Base-by-base conservation (phyloP, 2,329 filamentous ascomycete genomes). In the Alternaria solani region DNA sequence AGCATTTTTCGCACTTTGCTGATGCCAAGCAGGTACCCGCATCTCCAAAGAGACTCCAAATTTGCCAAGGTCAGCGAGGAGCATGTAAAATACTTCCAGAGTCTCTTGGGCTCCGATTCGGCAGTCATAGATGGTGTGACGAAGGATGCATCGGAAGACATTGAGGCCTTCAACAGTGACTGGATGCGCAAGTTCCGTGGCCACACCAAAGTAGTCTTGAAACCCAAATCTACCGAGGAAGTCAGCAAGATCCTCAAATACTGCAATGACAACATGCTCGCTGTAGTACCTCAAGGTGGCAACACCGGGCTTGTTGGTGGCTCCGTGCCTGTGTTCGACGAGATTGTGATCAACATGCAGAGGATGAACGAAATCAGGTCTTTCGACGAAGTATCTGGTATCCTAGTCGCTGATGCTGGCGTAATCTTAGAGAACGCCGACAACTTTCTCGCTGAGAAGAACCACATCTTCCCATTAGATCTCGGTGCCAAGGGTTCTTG, bases 171-270 rank as follows among this genome's bases (percentile, higher is more conserved):
- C 85, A 99, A 99, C 80, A 88, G 89, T 76, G 95, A 99, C 81
- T 99, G 96, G 95, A 97, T 99, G 94, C 90, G 92, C 80, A 99
- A 99, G 82, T 99, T 97, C 83, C 89, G 92, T 62, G 96, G 95
- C 30, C 93, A 97, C 80, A 89, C 92, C 62, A 88, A 89, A 74
- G 83, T 99, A 26, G 93, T 98, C 5, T 82, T 99, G 64, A 96
- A 93, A 81, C 95, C 95, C 11, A 87, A 86, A 52, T 91, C 88
- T 16, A 94, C 92, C 0, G 89, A 94, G 72, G 90, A 99, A 80
- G 92, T 98, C 71, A 96, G 93, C 86, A 87, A 91, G 81, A 89
- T 98, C 61, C 81, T 99, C 70, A 90, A 91, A 78, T 97, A 98
- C 85, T 99, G 95, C 86, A 98, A 98, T 79, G 89, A 96, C 70